phyloP scores from a whole-genome alignment of 345 rosid species.

The Eucalyptus tenuipes region DNA sequence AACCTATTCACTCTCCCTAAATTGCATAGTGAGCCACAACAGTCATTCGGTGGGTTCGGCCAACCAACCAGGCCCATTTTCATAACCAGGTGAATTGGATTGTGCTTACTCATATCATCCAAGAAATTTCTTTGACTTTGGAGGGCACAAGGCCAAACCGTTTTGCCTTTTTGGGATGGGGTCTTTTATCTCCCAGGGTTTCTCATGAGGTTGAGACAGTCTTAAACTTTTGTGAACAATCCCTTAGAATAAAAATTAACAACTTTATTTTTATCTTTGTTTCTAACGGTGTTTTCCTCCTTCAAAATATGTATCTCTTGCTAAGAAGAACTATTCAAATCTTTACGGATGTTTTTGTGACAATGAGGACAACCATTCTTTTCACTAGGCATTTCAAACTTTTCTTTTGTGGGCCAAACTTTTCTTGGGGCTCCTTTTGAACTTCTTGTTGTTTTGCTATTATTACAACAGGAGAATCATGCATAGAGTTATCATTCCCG shows the following conservation, averaged over 20 bases:
- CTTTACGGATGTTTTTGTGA: neutral
- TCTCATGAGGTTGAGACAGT: neutral
- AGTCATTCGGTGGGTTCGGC: too few relatives aligned
- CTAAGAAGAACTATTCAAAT: neutral
- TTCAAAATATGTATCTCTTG: neutral
- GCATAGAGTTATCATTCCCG: too few relatives aligned
- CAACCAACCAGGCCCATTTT: too few relatives aligned
- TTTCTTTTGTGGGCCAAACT: too few relatives aligned
- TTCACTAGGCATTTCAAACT: too few relatives aligned
- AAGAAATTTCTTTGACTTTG: neutral
- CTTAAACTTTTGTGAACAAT: neutral
- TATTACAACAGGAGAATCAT: neutral
- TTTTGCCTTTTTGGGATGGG: neutral
- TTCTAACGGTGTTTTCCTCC: neutral
- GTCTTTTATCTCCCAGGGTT: neutral
- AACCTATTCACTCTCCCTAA: too few relatives aligned
- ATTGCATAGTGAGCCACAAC: too few relatives aligned
- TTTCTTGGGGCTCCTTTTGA: neutral
- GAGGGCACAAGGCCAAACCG: neutral
- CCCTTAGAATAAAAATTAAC: neutral
- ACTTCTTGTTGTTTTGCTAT: neutral
- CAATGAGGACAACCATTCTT: too few relatives aligned
- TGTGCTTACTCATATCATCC: neutral
- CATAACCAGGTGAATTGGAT: too few relatives aligned
- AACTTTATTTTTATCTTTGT: neutral